Evolutionary conservation across 768 basidiomycete species (phyloP).

Genomic region (Panaeolus papilionaceus): DNA sequence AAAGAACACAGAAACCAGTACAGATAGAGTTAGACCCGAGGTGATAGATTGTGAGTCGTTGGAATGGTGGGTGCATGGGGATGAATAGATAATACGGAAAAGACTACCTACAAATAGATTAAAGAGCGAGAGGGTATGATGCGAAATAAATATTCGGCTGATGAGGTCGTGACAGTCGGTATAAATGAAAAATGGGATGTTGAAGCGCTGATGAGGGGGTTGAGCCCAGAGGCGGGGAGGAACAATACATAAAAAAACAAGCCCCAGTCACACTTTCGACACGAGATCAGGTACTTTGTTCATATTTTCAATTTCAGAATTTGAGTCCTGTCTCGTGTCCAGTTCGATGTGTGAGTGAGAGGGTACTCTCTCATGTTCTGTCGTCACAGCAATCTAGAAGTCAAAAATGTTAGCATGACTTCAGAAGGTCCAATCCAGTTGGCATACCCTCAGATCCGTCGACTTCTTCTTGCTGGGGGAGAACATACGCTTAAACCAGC

Average conservation of each 20-base stretch:
- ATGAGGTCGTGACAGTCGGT: neutral
- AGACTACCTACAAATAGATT: constrained; percentile 10
- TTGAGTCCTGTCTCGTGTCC: constrained; percentile 23
- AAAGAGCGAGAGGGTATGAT: neutral
- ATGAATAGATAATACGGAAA: neutral
- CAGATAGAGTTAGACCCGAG: neutral
- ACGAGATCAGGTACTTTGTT: constrained; percentile 14
- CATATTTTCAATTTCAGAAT: constrained; percentile 22
- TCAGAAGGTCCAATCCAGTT: neutral
- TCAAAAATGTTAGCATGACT: neutral
- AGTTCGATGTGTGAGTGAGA: constrained; percentile 27
- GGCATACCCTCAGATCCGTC: constrained; percentile 24
- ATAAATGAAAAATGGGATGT: no score
- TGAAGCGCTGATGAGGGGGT: neutral
- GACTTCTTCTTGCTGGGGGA: constrained; percentile 8
- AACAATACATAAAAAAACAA: neutral
- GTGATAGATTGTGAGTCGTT: neutral
- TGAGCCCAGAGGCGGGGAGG: neutral
- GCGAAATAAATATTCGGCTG: neutral
- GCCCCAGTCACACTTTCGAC: neutral
- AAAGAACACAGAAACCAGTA: neutral
- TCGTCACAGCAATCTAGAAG: constrained; percentile 32
- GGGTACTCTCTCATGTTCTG: constrained; percentile 23
- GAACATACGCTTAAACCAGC: constrained; percentile 26
- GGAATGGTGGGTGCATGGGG: neutral